Base-by-base conservation (phyloP, 345 rosid genomes). In the Lagerstroemia speciosa region DNA sequence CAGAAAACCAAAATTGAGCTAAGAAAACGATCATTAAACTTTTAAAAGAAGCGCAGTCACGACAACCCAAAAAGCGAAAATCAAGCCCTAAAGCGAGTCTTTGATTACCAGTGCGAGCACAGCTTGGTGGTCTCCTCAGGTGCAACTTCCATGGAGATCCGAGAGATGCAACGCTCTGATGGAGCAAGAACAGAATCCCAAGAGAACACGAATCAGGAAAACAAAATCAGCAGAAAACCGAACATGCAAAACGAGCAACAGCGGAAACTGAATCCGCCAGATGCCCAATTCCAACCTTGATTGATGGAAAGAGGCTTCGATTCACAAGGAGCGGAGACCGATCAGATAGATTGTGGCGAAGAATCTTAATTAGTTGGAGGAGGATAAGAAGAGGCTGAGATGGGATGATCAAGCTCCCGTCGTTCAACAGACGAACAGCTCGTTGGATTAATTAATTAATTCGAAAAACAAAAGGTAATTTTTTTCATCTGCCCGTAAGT, bases 41-140 rank as follows among this genome's bases (percentile, higher is more conserved):
- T 29, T 16, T n/a, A 22, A 22, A 6, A 2, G 29, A 53, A 24
- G 30, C 30, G 12, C 2, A 53, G 14, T 48, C 24, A 22, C 4
- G 8, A 48, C 2, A 48, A 48, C n/a, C n/a, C n/a, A 1, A 4
- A 19, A 19, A 48, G 8, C 55, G 14, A 24, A 30, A 58, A 58
- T 4, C 32, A 19, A 29, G 33, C 34, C 63, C 63, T 58, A 58
- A 10, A 29, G 27, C 14, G 55, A 58, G 33, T 5, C 34, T 27
- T 12, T 15, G 20, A 58, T 26, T 83, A 93, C 98, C 98, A 93
- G 88, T 93, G 97, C 78, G 67, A 71, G 85, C 98, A 93, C 8
- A 85, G 73, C 72, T 76, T 82, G 40, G 89, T 85, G 77, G 84
- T 72, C 41, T 87, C 96, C 74, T 84, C 96, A 19, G 87, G 67